A percentile compares a stretch with the other conserved stretches of the same genome.
Evolutionary conservation across 2,329 filamentous ascomycete species (phyloP).

Genomic region (Ophiostoma sp.): DNA sequence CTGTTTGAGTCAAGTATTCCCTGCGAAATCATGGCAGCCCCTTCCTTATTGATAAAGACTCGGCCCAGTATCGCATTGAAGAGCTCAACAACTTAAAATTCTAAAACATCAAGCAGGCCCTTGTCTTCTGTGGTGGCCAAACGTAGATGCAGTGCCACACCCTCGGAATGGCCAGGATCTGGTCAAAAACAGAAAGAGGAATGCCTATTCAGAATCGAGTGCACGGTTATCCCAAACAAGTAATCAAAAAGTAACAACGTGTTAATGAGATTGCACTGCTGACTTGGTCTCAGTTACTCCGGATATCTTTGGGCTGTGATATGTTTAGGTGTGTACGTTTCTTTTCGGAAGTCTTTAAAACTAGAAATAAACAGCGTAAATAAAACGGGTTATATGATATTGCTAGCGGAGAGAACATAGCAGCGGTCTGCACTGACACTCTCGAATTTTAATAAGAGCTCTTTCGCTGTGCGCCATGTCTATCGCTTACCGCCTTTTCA

Average conservation of each 20-base stretch:
- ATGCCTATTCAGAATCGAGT: not conserved
- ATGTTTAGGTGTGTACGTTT: not conserved
- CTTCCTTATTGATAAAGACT: not conserved
- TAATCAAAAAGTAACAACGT: conserved; percentile 15
- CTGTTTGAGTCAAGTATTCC: conserved; percentile 8
- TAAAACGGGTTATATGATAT: not conserved
- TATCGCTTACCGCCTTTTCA: conserved; percentile 13
- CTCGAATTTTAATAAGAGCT: not conserved
- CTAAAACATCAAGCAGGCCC: not conserved
- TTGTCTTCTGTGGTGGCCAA: not conserved
- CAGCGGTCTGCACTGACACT: conserved; percentile 9
- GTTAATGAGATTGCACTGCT: conserved; percentile 17
- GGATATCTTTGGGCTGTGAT: not conserved
- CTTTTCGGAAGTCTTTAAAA: not conserved
- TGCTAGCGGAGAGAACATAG: not conserved
- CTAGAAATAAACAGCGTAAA: too few species aligned
- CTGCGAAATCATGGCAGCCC: conserved; percentile 7
- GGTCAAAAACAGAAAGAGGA: not conserved
- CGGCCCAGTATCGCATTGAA: not conserved
- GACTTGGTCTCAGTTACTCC: conserved; percentile 12
- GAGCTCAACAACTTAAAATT: not conserved
- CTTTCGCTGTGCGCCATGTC: not conserved
- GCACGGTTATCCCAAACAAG: not conserved
- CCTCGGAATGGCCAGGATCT: not conserved
- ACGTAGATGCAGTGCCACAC: not conserved